These are phyloP conservation scores for Scheffersomyces lignicola DNA, from an alignment of 1,139 yeast genomes.

Conservation along the genomic window DNA sequence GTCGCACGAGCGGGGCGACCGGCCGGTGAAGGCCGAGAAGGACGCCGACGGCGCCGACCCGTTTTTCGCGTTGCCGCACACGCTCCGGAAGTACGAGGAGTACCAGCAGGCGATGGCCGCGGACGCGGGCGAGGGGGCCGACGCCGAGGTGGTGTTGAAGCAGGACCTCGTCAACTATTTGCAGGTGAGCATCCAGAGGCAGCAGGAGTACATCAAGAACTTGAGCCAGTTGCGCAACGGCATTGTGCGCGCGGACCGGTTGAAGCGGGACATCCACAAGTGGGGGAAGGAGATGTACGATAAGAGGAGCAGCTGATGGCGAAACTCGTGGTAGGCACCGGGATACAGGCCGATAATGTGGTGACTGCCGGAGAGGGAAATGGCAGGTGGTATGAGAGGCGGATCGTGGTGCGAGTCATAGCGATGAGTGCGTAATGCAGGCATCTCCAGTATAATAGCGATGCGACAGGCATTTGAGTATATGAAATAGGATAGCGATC, in stretches of 20 bases:
- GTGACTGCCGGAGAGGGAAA: no score
- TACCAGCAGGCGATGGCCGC: constrained; percentile 19
- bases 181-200: constrained; percentile 69
- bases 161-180: constrained; percentile 46
- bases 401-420: no score
- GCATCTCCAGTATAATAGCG: no score
- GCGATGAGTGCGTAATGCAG: no score
- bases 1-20: constrained; percentile 24
- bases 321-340: no score
- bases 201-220: constrained; percentile 85
- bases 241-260: constrained; percentile 72
- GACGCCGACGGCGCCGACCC: constrained; percentile 33
- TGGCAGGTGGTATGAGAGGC: no score
- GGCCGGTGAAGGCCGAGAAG: constrained; percentile 65
- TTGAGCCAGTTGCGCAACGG: constrained; percentile 71
- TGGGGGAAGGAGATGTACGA: constrained; percentile 91
- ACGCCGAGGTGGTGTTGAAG: constrained; percentile 30
- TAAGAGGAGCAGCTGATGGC: constrained; percentile 43
- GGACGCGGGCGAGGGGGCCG: constrained; percentile 21
- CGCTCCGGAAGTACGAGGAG: constrained; percentile 36
- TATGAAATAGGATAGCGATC: no score
- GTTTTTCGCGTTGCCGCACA: constrained; percentile 39
- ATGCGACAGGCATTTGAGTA: no score
- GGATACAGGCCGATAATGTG: no score
- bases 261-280: constrained; percentile 63